Conservation (phyloP, 768 basidiomycete species). For the Amanita rubescens region DNA sequence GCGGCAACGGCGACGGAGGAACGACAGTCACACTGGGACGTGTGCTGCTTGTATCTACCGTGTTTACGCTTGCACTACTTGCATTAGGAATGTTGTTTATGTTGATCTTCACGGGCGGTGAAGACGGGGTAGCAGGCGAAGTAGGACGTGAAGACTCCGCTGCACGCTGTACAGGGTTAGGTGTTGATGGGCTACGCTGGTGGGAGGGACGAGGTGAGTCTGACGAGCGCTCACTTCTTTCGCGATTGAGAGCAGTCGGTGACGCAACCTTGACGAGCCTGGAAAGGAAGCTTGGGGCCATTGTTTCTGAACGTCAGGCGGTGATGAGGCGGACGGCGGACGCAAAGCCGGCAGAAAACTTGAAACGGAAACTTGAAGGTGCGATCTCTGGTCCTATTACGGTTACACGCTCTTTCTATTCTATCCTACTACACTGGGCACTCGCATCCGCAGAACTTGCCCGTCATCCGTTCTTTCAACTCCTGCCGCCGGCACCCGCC, state of each 20-base stretch:
- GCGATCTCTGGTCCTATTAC: too few species aligned
- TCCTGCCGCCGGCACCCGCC: too few species aligned
- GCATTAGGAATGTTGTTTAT: background rate
- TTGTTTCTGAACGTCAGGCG: background rate
- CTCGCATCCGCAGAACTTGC: too few species aligned
- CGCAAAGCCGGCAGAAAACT: background rate
- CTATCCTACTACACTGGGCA: too few species aligned
- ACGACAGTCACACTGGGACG: slow-evolving; percentile 2
- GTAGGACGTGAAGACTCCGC: background rate
- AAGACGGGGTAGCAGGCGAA: background rate
- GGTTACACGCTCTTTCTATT: too few species aligned
- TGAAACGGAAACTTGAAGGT: background rate
- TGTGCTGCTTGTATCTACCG: background rate
- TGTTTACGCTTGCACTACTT: background rate
- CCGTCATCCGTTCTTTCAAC: too few species aligned
- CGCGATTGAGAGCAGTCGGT: background rate
- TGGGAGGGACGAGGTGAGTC: background rate
- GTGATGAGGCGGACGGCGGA: background rate
- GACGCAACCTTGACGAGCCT: slow-evolving; percentile 7
- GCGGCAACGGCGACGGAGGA: slow-evolving; percentile 2
- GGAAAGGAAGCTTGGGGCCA: slow-evolving; percentile 8
- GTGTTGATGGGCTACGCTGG: slow-evolving; percentile 1
- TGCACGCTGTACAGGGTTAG: background rate
- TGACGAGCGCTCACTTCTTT: background rate
- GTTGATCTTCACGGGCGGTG: background rate